Evolutionary conservation across 148 eudicot species (phyloP), one percentile per base, ranked within the genome.

Genomic region (Cornus florida): DNA sequence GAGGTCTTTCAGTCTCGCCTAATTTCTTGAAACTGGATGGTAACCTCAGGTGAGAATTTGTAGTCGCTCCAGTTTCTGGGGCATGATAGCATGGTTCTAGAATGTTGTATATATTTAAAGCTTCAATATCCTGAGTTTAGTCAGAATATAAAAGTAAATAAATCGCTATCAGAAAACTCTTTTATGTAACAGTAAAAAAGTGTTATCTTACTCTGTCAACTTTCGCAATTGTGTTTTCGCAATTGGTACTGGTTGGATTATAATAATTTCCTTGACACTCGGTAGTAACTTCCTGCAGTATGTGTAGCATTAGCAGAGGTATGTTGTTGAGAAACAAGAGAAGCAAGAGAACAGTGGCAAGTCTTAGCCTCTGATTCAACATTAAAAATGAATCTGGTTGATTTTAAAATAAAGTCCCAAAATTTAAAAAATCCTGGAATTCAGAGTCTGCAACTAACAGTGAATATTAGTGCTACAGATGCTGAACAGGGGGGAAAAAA

Each of bases 21-120:
- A 96, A 78, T 78, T 66, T 88, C 84, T 90, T 86, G 83, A 96
- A 96, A 88, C 98, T 96, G 10, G 77, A 64, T 20, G 99, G 98
- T 78, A 94, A 59, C 33, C 82, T 92, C 8, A 77, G 23, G 62
- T 79, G 75, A 64, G 31, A 75, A 28, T 75, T 76, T 24, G 67
- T 78, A 43, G 80, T 81, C 43, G 74, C 81, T 59, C 73, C 41
- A 31, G 78, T 67, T 60, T 9, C 76, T 22, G 91, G 10, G 39
- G 76, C 84, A 50, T 96, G 98, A 78, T 92, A 94, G 84, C 99
- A 96, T 22, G 98, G 99, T 78, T 96, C 99, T 10, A 96, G 82
- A 71, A 92, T 96, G 89, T 96, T 82, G 71, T 96, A 96, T 70
- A 90, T 86, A 83, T 96, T 96, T 74, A 94, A 79, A 75, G 78